Base-by-base conservation (phyloP, 2,329 filamentous ascomycete genomes). In the Huntiella moniliformis region DNA sequence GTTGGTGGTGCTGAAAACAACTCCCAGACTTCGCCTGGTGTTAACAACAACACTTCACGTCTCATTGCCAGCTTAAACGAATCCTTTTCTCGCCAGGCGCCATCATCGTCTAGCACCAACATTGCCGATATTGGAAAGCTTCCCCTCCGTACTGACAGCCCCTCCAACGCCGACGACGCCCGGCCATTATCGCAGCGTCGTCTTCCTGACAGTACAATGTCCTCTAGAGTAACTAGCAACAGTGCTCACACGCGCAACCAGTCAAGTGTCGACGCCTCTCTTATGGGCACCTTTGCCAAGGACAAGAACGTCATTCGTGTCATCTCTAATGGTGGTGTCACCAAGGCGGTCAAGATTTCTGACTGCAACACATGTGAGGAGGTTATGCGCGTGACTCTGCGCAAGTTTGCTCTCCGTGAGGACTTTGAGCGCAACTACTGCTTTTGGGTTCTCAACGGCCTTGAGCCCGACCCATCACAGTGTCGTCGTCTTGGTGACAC, bases 381-480 rank as follows among this genome's bases (percentile, higher is more conserved):
- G 53, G 83, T 96, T 44, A 88, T 95, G 67, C 73, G 86, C 39
- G 81, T 84, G 50, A 93, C 91, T 0, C 64, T 96, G 38, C 77
- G 81, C 53, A 96, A 96, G 60, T 83, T 94, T 52, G 77, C 79
- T 36, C 71, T 94, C 28, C 82, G 86, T 16, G 86, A 94, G 57
- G 83, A 88, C 51, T 86, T 95, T 56, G 82, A 91, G 58, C 77
- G 86, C 55, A 94, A 92, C 57, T 96, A 94, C 63, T 95, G 87
- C 65, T 96, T 98, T 64, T 96, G 91, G 68, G 80, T 94, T 1
- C 68, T 96, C 49, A 79, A 84, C 53, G 88, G 87, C 43, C 67
- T 85, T 35, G 85, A 95, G 41, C 79, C 87, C 1, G 80, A 91
- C 53, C 80, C 85, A 28, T 73, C 71, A 42, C 77, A 86, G 56